Conservation (phyloP, 768 basidiomycete genomes). For the Tricholoma hemisulphureum region DNA sequence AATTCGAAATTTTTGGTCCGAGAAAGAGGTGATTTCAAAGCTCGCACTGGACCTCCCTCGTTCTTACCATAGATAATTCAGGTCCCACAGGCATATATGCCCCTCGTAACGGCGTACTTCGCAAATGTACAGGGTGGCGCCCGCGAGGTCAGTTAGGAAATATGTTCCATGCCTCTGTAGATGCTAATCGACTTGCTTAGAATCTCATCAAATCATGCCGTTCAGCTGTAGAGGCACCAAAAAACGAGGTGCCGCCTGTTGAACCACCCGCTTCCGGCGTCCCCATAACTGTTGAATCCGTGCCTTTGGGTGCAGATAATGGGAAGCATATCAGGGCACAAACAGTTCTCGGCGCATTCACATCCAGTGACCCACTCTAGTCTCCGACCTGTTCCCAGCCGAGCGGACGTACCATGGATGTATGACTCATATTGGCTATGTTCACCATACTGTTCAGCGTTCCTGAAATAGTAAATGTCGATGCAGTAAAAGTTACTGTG, state of each 20-base stretch:
- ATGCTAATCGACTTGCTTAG: conserved; percentile 7
- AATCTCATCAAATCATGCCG: conserved; percentile 15
- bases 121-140: conserved; percentile 47
- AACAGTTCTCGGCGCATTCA: neutral
- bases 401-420: neutral
- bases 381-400: neutral
- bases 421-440: no score
- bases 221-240: conserved; percentile 5
- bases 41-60: neutral
- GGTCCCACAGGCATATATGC: conserved; percentile 54
- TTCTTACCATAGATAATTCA: conserved; percentile 18
- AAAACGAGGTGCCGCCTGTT: neutral
- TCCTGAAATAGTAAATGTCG: no score
- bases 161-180: neutral
- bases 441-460: neutral
- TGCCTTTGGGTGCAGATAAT: neutral
- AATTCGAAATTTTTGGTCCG: conserved; percentile 62
- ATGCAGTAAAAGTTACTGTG: no score
- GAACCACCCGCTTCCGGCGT: conserved; percentile 1
- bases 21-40: conserved; percentile 36
- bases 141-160: conserved; percentile 33
- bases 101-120: conserved; percentile 46
- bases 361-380: neutral
- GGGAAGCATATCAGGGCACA: neutral
- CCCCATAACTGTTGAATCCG: neutral